These are phyloP conservation scores for Leccinum disarticulatum DNA, from an alignment of 768 basidiomycete species.

Conservation along the genomic window DNA sequence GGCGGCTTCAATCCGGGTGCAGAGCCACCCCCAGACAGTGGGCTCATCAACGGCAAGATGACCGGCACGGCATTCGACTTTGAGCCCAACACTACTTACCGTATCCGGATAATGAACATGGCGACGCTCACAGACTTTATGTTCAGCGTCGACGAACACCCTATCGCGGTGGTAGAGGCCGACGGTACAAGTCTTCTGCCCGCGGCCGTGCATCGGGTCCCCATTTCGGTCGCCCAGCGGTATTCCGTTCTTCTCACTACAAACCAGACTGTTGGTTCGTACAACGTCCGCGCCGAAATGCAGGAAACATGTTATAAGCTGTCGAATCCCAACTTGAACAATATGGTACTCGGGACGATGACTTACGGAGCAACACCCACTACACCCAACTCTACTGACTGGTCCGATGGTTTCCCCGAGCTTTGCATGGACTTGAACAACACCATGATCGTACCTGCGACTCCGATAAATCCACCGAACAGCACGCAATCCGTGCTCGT, in stretches of 20 bases:
- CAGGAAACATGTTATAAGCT: constrained; percentile 34
- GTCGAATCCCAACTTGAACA: constrained; percentile 27
- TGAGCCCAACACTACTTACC: constrained; percentile 39
- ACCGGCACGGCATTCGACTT: constrained; percentile 30
- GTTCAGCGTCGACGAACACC: constrained; percentile 47
- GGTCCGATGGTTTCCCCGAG: constrained; percentile 27
- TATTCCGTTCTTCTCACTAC: constrained; percentile 48
- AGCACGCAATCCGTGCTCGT: constrained; percentile 20
- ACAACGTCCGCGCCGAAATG: constrained; percentile 39
- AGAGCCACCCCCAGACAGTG: constrained; percentile 39
- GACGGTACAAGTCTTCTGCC: constrained; percentile 47
- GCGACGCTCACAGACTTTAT: constrained; percentile 46
- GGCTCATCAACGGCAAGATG: constrained; percentile 36
- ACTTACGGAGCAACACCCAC: constrained; percentile 28
- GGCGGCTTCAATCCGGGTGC: constrained; percentile 32
- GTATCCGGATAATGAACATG: constrained; percentile 48
- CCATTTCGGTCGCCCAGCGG: constrained; percentile 47
- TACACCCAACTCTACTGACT: constrained; percentile 26
- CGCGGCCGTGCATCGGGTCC: constrained; percentile 38
- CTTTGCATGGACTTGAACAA: constrained; percentile 28
- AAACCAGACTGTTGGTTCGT: constrained; percentile 37
- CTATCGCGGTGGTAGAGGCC: constrained; percentile 47
- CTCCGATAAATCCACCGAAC: constrained; percentile 29
- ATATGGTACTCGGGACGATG: constrained; percentile 30
- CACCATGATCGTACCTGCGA: constrained; percentile 30